Conservation (phyloP, 2,329 filamentous ascomycete genomes). For the Colletotrichum nymphaeae region DNA sequence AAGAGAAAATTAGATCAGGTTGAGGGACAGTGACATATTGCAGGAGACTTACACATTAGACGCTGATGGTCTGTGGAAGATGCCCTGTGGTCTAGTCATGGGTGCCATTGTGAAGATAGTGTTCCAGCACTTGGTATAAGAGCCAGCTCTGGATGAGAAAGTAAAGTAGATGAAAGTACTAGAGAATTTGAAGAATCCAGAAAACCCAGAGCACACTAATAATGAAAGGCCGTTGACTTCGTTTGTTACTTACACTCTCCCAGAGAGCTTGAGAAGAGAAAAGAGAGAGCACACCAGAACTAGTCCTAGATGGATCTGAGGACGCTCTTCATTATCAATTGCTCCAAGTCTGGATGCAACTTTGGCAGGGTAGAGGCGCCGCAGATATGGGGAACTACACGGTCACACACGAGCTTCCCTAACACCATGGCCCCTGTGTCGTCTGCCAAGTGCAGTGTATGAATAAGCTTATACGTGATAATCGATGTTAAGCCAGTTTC, state of each 20-base stretch:
- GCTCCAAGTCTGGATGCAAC: slow-evolving; percentile 23
- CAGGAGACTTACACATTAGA: slow-evolving; percentile 27
- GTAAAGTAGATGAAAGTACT: slow-evolving; percentile 11
- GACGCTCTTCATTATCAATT: slow-evolving; percentile 29
- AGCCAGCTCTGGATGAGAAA: slow-evolving; percentile 28
- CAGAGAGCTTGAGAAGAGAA: slow-evolving; percentile 34
- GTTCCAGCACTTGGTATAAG: slow-evolving; percentile 29
- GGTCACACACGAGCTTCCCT: slow-evolving; percentile 7
- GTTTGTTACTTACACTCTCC: slow-evolving; percentile 31
- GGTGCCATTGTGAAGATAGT: slow-evolving; percentile 25
- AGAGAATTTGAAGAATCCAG: slow-evolving; percentile 16
- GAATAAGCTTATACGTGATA: slow-evolving; percentile 36
- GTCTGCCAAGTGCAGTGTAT: slow-evolving; percentile 25
- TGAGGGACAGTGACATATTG: not conserved
- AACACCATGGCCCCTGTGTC: slow-evolving; percentile 25
- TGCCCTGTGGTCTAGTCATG: slow-evolving; percentile 34
- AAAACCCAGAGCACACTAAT: slow-evolving; percentile 14
- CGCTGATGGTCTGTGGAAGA: slow-evolving; percentile 24
- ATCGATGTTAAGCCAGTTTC: slow-evolving; percentile 33
- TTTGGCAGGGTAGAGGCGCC: slow-evolving; percentile 20
- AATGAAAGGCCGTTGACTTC: slow-evolving; percentile 21
- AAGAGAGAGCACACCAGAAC: slow-evolving; percentile 5
- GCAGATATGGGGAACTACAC: slow-evolving; percentile 23
- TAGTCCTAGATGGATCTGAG: slow-evolving; percentile 12
- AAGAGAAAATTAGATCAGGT: not conserved